Evolutionary conservation across 768 basidiomycete genomes (phyloP).

Genomic region (Kwoniella sp.): DNA sequence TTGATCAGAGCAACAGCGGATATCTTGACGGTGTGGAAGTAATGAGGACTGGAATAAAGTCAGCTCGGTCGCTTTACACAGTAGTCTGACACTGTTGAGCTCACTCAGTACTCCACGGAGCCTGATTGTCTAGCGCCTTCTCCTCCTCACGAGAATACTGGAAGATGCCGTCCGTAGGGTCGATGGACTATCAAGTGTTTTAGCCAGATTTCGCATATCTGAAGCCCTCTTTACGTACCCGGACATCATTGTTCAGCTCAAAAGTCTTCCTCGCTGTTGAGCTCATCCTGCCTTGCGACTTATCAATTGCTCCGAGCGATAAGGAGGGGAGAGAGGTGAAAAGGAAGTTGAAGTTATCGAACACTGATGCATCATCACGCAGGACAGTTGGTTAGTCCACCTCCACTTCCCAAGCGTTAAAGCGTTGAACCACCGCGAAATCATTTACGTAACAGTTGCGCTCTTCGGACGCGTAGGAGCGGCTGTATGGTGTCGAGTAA

Average conservation of each 20-base stretch:
- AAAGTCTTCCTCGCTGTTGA: slow-evolving; percentile 53
- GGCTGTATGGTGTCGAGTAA: too few species aligned
- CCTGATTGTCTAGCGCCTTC: slow-evolving; percentile 62
- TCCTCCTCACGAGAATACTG: slow-evolving; percentile 56
- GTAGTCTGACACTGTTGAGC: slow-evolving; percentile 10
- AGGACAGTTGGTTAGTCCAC: slow-evolving; percentile 5
- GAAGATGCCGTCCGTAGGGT: slow-evolving; percentile 53
- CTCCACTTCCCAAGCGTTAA: slow-evolving; percentile 7
- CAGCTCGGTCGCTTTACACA: not conserved
- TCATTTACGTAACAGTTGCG: not conserved
- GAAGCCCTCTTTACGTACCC: slow-evolving; percentile 23
- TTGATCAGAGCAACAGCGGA: slow-evolving; percentile 62
- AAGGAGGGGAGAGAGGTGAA: not conserved
- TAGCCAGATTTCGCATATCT: not conserved
- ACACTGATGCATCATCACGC: slow-evolving; percentile 1
- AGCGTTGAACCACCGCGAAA: not conserved
- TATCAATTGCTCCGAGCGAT: not conserved
- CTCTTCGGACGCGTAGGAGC: not conserved
- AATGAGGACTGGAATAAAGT: slow-evolving; percentile 55
- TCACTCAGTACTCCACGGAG: slow-evolving; percentile 86
- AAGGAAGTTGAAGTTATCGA: too few species aligned
- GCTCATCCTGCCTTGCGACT: not conserved
- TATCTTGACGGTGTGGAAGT: slow-evolving; percentile 60
- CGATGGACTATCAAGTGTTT: slow-evolving; percentile 33
- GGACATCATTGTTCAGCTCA: slow-evolving; percentile 57